Evolutionary conservation across 2,329 filamentous ascomycete species (phyloP).

Genomic region (Botrytis elliptica): DNA sequence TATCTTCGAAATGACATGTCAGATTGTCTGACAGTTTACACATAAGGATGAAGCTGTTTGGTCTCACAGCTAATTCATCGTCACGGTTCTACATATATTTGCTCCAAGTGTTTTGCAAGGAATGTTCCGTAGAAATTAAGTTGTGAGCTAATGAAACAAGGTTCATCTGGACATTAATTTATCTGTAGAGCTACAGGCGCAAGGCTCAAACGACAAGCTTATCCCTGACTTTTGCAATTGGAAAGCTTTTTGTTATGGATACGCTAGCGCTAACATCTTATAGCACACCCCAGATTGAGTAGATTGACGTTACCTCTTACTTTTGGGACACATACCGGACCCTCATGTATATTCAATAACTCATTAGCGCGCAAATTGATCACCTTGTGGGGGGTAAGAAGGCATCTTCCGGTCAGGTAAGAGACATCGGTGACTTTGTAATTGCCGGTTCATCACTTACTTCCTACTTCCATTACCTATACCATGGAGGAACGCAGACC

Average conservation of each 20-base stretch:
- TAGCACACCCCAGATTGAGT: not conserved
- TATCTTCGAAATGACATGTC: not conserved
- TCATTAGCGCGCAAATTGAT: not conserved
- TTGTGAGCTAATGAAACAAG: not conserved
- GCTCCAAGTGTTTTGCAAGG: not conserved
- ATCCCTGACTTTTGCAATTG: not conserved
- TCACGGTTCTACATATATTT: not conserved
- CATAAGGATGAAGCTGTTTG: not conserved
- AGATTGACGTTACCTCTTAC: not conserved
- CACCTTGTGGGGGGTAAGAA: not conserved
- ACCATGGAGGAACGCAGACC: not conserved
- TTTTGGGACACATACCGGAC: not conserved
- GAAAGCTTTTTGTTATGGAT: not conserved
- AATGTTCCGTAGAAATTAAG: not conserved
- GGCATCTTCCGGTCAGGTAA: not conserved
- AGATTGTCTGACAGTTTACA: not conserved
- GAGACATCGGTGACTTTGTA: not conserved
- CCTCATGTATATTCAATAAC: not conserved
- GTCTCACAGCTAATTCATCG: not conserved
- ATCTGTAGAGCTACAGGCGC: not conserved
- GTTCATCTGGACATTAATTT: not conserved
- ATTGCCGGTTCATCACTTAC: not conserved
- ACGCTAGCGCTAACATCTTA: not conserved
- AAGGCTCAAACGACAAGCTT: slow-evolving; percentile 1
- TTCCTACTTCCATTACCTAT: not conserved